Conservation (phyloP, 2,329 filamentous ascomycete species). For the Alternaria sp. region DNA sequence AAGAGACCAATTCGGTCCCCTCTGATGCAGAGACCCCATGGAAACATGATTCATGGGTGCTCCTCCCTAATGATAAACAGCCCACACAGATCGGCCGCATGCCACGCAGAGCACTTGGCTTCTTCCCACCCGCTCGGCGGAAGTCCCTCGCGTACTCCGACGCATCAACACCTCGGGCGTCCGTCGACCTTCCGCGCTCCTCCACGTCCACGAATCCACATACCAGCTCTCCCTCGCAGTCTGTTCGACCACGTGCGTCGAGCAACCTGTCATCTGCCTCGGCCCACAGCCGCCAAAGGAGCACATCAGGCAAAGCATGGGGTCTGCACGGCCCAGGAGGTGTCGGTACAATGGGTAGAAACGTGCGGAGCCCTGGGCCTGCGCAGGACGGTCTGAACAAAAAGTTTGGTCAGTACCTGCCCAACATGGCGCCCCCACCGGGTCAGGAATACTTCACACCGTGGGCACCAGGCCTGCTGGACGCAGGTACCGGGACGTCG, state of each 20-base stretch:
- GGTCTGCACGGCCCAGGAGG: conserved; percentile 81
- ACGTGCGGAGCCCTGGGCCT: conserved; percentile 78
- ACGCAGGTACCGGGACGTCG: conserved; percentile 40
- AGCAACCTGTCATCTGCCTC: conserved; percentile 52
- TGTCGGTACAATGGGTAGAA: conserved; percentile 80
- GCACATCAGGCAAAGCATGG: conserved; percentile 56
- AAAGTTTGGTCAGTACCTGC: conserved; percentile 83
- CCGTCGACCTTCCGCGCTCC: conserved; percentile 66
- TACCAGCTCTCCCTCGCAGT: conserved; percentile 50
- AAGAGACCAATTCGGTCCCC: conserved; percentile 39
- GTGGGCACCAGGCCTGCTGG: conserved; percentile 48
- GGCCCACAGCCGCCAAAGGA: conserved; percentile 46
- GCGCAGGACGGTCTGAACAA: conserved; percentile 84
- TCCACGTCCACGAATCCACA: conserved; percentile 44
- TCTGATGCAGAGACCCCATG: conserved; percentile 68
- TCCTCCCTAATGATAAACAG: conserved; percentile 73
- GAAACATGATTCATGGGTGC: conserved; percentile 90
- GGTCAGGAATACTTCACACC: conserved; percentile 64
- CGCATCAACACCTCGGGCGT: conserved; percentile 71
- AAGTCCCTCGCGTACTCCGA: conserved; percentile 77
- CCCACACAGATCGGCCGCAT: conserved; percentile 88
- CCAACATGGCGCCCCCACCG: conserved; percentile 69
- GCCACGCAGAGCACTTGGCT: conserved; percentile 80
- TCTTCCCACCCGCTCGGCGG: conserved; percentile 89
- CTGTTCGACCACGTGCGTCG: conserved; percentile 44